These are phyloP conservation scores for Prunus armeniaca DNA, from an alignment of 306 rosid species.

Conservation along the genomic window DNA sequence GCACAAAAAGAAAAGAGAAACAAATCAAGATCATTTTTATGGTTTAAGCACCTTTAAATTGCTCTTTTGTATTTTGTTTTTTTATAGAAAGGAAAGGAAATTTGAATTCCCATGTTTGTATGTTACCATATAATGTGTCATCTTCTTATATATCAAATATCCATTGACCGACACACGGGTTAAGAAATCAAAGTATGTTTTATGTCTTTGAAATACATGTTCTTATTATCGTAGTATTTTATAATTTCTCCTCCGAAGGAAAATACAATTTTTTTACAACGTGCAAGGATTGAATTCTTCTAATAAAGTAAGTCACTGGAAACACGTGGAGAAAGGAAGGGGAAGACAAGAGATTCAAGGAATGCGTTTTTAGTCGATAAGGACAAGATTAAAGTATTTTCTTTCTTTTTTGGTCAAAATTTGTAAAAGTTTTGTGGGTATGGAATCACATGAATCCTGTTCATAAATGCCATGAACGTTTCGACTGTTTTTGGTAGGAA, in stretches of 20 bases:
- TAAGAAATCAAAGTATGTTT: background rate
- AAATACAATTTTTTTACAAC: too few relatives aligned
- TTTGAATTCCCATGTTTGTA: background rate
- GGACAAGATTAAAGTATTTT: background rate
- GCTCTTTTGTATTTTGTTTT: background rate
- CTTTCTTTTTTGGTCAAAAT: background rate
- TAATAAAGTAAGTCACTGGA: background rate
- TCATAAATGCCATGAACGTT: conserved; percentile 8
- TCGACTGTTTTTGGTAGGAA: too few relatives aligned
- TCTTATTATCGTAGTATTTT: too few relatives aligned
- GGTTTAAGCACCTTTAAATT: background rate
- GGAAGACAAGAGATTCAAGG: background rate
- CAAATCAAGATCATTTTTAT: background rate
- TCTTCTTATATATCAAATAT: background rate
- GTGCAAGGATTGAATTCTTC: background rate
- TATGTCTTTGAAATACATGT: background rate
- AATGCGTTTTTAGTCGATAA: background rate
- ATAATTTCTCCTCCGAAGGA: too few relatives aligned
- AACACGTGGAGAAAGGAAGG: background rate
- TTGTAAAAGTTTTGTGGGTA: background rate
- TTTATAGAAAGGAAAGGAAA: background rate
- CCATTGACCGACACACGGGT: too few relatives aligned
- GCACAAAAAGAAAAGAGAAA: background rate
- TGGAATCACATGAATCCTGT: conserved; percentile 28
- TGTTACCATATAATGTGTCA: background rate